Evolutionary conservation across 202 grass and related monocot species (phyloP), one percentile per base, ranked within the genome.

Genomic region (Cymbopogon flexuosus): DNA sequence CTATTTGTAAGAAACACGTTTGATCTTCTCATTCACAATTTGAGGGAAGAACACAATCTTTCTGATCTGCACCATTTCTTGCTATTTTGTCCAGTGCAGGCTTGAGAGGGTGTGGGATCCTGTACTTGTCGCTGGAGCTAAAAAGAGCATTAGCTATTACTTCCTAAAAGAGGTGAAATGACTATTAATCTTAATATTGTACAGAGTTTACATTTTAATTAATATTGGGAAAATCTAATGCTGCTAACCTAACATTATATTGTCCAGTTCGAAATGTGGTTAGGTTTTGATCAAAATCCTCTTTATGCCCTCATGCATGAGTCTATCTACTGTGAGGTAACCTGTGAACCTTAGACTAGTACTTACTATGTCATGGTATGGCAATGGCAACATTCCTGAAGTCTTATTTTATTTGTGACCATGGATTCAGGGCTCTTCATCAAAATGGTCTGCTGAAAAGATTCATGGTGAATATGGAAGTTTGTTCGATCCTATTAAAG

Each of bases 71-170:
- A 46, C 9, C 18, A 43, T 81, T 73, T n/a, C 21, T 71, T 73
- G 3, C 49, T 54, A 19, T 73, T 85, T 87, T 30, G 77, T 85
- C 27, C 67, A 63, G 70, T 24, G 80, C 79, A 98, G 95, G 83
- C 70, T 98, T n/a, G 95, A 98, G 72, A 92, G 92, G 62, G 90
- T 93, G 41, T 98, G 95, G 95, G 95, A 98, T 91, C 95, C 92
- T 88, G 72, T 89, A 91, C 73, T 98, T 62, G 90, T 91, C 60
- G 84, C 92, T 62, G 92, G 88, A 3, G 82, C 88, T 62, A 87
- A 89, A 62, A 93, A 82, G 90, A 83, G 31, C 19, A 93, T 97
- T 77, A 98, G 92, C 73, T 89, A 89, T 79, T 94, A 86, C 71
- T 98, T 97, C 86, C 79, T 97, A 86, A 94, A 91, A 92, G 82